Percentiles rank a stretch among this genome's conserved stretches.
phyloP scores from a whole-genome alignment of 139 green algal species.

The Ostreobium quekettii region DNA sequence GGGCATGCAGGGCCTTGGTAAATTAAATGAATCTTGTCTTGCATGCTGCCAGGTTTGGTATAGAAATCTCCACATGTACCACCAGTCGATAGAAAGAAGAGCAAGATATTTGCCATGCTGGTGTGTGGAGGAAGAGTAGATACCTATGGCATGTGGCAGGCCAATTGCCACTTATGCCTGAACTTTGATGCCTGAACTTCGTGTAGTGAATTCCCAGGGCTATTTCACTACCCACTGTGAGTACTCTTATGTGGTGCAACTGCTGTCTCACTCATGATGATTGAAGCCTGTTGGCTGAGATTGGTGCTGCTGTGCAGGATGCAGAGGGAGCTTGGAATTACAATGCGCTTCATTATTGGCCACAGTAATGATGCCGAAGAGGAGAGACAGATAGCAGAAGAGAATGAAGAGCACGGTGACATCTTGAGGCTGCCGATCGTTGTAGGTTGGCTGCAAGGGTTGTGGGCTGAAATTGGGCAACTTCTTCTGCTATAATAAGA shows the following conservation, averaged over 20 bases:
- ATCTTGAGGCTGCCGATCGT: conserved; percentile 42
- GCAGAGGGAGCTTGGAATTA: conserved; percentile 32
- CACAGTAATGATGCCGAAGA: conserved; percentile 18
- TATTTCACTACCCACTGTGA: not conserved
- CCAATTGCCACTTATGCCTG: too few relatives aligned
- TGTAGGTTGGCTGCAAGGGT: conserved; percentile 1
- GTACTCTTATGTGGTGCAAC: not conserved
- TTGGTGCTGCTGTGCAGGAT: conserved; percentile 18
- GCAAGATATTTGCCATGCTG: too few relatives aligned
- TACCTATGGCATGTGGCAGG: too few relatives aligned
- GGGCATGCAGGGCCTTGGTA: too few relatives aligned
- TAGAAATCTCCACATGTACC: too few relatives aligned
- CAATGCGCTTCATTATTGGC: conserved; percentile 56
- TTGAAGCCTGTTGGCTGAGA: not conserved
- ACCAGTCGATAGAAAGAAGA: too few relatives aligned
- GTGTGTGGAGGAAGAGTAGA: too few relatives aligned
- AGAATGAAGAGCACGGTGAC: conserved; percentile 31
- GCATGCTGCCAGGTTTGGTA: too few relatives aligned
- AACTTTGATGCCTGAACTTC: not conserved
- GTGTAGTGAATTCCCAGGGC: not conserved
- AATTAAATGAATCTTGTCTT: too few relatives aligned
- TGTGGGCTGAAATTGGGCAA: not conserved
- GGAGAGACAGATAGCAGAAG: conserved; percentile 28
- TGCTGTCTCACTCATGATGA: not conserved
- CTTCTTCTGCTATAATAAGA: not conserved